These are phyloP conservation scores for Aureobasidium sp. DNA, from an alignment of 2,329 filamentous ascomycete species.

Conservation along the genomic window DNA sequence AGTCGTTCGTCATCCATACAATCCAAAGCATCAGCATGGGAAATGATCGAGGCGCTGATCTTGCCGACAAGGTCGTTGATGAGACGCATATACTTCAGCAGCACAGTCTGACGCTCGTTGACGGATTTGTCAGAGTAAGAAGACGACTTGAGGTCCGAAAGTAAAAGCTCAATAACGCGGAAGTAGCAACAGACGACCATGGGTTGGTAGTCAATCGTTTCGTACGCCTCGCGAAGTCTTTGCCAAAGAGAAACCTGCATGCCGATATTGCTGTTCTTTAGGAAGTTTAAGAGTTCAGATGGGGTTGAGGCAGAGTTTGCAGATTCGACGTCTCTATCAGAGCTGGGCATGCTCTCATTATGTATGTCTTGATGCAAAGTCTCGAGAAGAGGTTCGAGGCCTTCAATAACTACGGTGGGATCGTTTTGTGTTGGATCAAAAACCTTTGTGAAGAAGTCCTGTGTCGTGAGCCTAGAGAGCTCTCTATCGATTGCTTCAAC, in stretches of 20 bases:
- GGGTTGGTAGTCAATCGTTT: conserved; percentile 73
- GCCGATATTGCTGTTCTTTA: conserved; percentile 73
- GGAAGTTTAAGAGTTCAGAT: conserved; percentile 76
- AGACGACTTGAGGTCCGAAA: conserved; percentile 59
- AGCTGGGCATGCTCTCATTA: not conserved
- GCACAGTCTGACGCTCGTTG: conserved; percentile 59
- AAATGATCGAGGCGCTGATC: conserved; percentile 56
- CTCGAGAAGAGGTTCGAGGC: conserved; percentile 84
- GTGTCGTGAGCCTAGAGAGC: conserved; percentile 84
- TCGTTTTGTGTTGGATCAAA: conserved; percentile 79
- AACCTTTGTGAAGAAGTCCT: conserved; percentile 89
- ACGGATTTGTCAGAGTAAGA: conserved; percentile 49
- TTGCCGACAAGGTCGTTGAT: conserved; percentile 70
- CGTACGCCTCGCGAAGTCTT: conserved; percentile 82
- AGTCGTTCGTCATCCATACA: conserved; percentile 78
- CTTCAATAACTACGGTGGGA: conserved; percentile 80
- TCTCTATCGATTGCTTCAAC: conserved; percentile 78
- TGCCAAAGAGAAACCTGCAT: conserved; percentile 85
- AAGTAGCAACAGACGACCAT: conserved; percentile 86
- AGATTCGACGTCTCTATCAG: not conserved
- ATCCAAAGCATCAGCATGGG: conserved; percentile 66
- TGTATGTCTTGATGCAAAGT: conserved; percentile 39
- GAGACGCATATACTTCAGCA: conserved; percentile 71
- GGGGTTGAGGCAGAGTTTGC: conserved; percentile 30
- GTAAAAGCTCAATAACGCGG: conserved; percentile 75